Percentiles rank a stretch among this genome's conserved stretches.
phyloP scores from a whole-genome alignment of 352 stramenopile genomes.

The Phytophthora tentaculata region DNA sequence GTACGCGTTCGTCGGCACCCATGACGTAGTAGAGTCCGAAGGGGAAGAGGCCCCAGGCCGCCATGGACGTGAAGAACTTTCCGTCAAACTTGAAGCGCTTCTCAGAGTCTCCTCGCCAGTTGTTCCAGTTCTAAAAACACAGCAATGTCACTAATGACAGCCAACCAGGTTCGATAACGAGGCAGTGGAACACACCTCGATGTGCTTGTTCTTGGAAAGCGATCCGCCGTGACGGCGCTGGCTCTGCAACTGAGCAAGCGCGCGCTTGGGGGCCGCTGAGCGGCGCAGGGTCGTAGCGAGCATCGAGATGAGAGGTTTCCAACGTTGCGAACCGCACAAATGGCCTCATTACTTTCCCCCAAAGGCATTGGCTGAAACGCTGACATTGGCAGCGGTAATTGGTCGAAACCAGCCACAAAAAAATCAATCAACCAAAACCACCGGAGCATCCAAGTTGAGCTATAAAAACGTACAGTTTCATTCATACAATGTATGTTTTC shows the following conservation, averaged over 20 bases:
- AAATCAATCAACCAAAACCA: constrained; percentile 10
- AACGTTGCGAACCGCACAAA: constrained; percentile 31
- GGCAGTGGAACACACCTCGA: constrained; percentile 53
- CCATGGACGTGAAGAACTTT: constrained; percentile 64
- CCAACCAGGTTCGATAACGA: neutral
- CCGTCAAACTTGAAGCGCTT: constrained; percentile 82
- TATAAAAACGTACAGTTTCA: neutral
- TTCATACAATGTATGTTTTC: constrained; percentile 8
- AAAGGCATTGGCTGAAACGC: constrained; percentile 32
- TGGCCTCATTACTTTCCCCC: constrained; percentile 1
- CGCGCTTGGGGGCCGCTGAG: constrained; percentile 43
- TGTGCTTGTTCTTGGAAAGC: constrained; percentile 85
- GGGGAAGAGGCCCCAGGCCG: constrained; percentile 63
- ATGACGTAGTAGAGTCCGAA: constrained; percentile 73
- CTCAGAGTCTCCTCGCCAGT: constrained; percentile 86
- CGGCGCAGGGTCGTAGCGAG: constrained; percentile 59
- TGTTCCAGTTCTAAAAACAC: constrained; percentile 77
- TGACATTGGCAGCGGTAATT: constrained; percentile 1
- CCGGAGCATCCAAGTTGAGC: constrained; percentile 18
- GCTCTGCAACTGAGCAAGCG: constrained; percentile 56
- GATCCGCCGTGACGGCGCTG: constrained; percentile 80
- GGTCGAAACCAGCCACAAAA: constrained; percentile 11
- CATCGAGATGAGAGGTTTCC: constrained; percentile 36
- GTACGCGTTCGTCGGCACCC: constrained; percentile 65
- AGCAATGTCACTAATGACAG: constrained; percentile 13